Conservation (phyloP, 1,284 basidiomycete genomes). For the Sporisorium exsertum region DNA sequence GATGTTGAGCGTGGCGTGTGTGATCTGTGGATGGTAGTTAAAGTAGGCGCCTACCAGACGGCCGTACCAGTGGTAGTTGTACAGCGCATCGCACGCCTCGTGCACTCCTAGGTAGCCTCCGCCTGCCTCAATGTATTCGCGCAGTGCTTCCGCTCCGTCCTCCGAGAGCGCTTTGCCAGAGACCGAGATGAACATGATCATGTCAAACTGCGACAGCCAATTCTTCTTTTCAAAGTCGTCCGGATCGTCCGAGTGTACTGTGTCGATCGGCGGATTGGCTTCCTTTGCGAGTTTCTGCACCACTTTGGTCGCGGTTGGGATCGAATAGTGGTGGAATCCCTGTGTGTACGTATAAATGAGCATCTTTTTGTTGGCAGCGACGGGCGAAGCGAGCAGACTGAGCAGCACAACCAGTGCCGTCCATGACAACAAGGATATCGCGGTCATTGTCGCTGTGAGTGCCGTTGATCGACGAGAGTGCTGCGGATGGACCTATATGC, state of each 20-base stretch:
- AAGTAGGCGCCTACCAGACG: constrained; percentile 58
- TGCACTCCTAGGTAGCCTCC: constrained; percentile 62
- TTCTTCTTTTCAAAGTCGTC: constrained; percentile 45
- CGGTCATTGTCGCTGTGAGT: not conserved
- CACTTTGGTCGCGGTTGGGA: constrained; percentile 48
- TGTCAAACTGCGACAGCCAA: constrained; percentile 58
- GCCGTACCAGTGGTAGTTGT: constrained; percentile 57
- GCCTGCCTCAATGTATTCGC: constrained; percentile 57
- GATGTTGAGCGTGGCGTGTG: constrained; percentile 42
- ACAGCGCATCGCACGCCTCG: constrained; percentile 56
- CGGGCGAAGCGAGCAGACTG: constrained; percentile 16
- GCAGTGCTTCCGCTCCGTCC: constrained; percentile 41
- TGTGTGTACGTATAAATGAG: constrained; percentile 56
- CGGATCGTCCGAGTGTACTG: constrained; percentile 46
- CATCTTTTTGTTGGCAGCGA: constrained; percentile 48
- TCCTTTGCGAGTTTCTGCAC: constrained; percentile 49
- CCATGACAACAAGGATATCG: constrained; percentile 14
- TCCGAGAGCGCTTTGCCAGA: constrained; percentile 51
- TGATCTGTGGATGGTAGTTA: constrained; percentile 56
- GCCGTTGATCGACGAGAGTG: not conserved
- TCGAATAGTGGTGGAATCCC: constrained; percentile 57
- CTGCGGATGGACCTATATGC: not conserved
- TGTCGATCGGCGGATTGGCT: constrained; percentile 39
- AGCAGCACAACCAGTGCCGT: constrained; percentile 20
- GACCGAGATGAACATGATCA: constrained; percentile 58